These are phyloP conservation scores for Casuarina cunninghamiana DNA, from an alignment of 306 rosid species.

Conservation along the genomic window DNA sequence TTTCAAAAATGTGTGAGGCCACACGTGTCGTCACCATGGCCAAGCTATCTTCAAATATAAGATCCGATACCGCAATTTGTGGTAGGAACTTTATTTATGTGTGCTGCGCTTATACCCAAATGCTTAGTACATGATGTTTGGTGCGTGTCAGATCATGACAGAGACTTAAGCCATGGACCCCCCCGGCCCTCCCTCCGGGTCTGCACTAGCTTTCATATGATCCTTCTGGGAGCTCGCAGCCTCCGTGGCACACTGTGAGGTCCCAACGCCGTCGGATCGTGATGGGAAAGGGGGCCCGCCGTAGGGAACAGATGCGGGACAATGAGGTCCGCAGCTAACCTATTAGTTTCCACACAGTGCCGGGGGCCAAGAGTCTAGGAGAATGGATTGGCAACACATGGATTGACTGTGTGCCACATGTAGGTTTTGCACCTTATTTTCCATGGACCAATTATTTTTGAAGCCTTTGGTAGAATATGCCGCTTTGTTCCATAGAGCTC, in stretches of 20 bases:
- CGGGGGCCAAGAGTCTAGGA: not conserved
- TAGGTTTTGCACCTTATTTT: not conserved
- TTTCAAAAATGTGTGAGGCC: constrained; percentile 14
- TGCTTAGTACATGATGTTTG: not conserved
- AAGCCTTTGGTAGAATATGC: constrained; percentile 6
- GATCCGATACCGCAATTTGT: not conserved
- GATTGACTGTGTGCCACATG: constrained; percentile 5
- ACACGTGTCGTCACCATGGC: constrained; percentile 2
- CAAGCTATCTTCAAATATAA: not conserved
- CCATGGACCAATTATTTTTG: not conserved
- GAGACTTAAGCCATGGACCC: not conserved
- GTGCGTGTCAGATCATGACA: not conserved
- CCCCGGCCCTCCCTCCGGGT: too few relatives aligned
- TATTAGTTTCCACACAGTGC: not conserved
- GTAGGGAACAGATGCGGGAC: not conserved
- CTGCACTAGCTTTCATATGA: too few relatives aligned
- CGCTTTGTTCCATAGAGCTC: not conserved
- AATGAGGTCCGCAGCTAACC: not conserved
- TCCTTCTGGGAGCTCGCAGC: too few relatives aligned
- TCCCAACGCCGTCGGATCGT: too few relatives aligned
- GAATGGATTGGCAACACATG: not conserved
- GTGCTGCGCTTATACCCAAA: not conserved
- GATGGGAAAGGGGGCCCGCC: too few relatives aligned
- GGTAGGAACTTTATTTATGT: not conserved
- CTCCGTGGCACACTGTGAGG: too few relatives aligned